A percentile compares a stretch with the other conserved stretches of the same genome.
Evolutionary conservation across 495 filamentous ascomycete species (phyloP).

Genomic region (Penicillium arizonense): DNA sequence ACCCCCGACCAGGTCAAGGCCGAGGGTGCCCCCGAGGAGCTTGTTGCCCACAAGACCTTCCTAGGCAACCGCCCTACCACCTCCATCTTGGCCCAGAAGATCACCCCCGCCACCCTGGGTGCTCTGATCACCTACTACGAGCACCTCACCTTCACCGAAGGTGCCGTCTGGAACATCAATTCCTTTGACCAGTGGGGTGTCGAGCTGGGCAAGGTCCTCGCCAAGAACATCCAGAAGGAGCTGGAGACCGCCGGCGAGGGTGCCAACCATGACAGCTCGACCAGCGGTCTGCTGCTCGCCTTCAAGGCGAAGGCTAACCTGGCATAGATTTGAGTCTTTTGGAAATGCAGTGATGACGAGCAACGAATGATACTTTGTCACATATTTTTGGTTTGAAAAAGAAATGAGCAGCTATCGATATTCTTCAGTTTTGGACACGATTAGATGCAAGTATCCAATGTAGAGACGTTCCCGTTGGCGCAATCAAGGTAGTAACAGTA

Average conservation of each 20-base stretch:
- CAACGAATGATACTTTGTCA: slow-evolving; percentile 25
- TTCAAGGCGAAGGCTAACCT: slow-evolving; percentile 71
- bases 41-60: slow-evolving; percentile 99
- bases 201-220: slow-evolving; percentile 92
- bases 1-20: slow-evolving; percentile 83
- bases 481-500: background rate
- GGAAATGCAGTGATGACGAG: slow-evolving; percentile 25
- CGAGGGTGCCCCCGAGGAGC: slow-evolving; percentile 78
- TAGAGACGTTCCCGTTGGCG: too few relatives aligned
- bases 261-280: slow-evolving; percentile 76
- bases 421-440: background rate
- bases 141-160: slow-evolving; percentile 96
- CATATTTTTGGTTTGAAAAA: slow-evolving; percentile 2
- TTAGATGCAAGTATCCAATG: too few relatives aligned
- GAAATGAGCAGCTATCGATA: background rate
- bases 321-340: slow-evolving; percentile 26
- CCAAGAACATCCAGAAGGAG: slow-evolving; percentile 83
- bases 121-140: slow-evolving; percentile 98
- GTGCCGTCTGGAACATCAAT: slow-evolving; percentile 99
- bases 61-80: slow-evolving; percentile 96
- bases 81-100: slow-evolving; percentile 88
- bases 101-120: slow-evolving; percentile 90
- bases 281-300: slow-evolving; percentile 80
- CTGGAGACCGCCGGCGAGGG: slow-evolving; percentile 72
- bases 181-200: slow-evolving; percentile 99